These are phyloP conservation scores for Ophiosphaerella narmari DNA, from an alignment of 2,329 filamentous ascomycete genomes.

Conservation along the genomic window DNA sequence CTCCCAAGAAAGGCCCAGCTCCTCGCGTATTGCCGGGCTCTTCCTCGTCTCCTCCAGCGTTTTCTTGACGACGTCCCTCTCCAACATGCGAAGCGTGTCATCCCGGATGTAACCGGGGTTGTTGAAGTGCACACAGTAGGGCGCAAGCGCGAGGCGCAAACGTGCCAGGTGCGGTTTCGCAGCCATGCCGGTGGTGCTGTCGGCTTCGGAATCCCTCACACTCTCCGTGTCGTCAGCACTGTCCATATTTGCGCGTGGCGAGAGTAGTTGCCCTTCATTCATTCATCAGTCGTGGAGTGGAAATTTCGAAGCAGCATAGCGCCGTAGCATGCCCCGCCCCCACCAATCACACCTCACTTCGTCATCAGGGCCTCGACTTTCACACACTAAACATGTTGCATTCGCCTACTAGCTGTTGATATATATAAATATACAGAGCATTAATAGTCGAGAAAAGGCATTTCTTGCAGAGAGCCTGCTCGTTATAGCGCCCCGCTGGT, in stretches of 20 bases:
- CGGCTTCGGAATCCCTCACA: constrained; percentile 16
- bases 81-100: constrained; percentile 62
- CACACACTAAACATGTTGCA: neutral
- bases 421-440: constrained; percentile 26
- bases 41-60: constrained; percentile 63
- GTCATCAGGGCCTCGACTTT: neutral
- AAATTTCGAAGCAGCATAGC: too few relatives aligned
- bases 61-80: constrained; percentile 60
- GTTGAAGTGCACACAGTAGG: constrained; percentile 64
- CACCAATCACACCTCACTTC: constrained; percentile 2
- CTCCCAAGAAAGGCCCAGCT: constrained; percentile 60
- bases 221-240: constrained; percentile 18
- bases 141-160: constrained; percentile 52
- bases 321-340: constrained; percentile 11
- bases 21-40: constrained; percentile 60
- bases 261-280: constrained; percentile 22
- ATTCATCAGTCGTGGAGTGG: too few relatives aligned
- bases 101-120: constrained; percentile 64
- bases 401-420: neutral
- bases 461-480: constrained; percentile 27
- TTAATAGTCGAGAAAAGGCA: constrained; percentile 37
- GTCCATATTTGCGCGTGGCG: constrained; percentile 6
- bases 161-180: constrained; percentile 48
- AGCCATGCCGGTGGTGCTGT: constrained; percentile 12
- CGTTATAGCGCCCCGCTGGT: constrained; percentile 38